Percentiles rank a stretch among this genome's conserved stretches.
Evolutionary conservation across 805 yeast genomes (phyloP).

Genomic region (Saturnispora galanensis): DNA sequence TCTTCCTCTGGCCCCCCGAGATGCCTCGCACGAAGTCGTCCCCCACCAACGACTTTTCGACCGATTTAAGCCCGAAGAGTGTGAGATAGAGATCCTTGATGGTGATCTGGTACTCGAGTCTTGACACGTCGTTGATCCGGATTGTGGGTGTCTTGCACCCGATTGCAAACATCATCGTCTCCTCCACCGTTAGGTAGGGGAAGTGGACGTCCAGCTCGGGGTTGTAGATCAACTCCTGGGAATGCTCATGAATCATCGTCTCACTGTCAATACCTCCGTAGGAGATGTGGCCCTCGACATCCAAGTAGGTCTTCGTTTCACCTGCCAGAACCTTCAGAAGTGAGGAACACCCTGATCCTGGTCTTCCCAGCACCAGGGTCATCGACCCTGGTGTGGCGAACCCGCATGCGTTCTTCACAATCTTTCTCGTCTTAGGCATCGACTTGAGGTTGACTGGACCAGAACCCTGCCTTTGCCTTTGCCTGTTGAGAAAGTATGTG

Average conservation of each 20-base stretch:
- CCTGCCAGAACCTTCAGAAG: slow-evolving; percentile 39
- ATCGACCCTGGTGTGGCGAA: slow-evolving; percentile 40
- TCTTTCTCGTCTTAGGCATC: slow-evolving; percentile 18
- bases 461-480: background rate
- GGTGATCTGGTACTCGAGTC: slow-evolving; percentile 31
- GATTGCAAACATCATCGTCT: slow-evolving; percentile 47
- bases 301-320: slow-evolving; percentile 31
- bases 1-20: slow-evolving; percentile 79
- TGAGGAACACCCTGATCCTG: slow-evolving; percentile 60
- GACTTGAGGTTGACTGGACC: slow-evolving; percentile 6
- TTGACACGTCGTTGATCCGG: slow-evolving; percentile 30
- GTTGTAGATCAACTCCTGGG: slow-evolving; percentile 41
- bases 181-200: slow-evolving; percentile 45
- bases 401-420: slow-evolving; percentile 19
- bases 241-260: slow-evolving; percentile 38
- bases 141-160: slow-evolving; percentile 47
- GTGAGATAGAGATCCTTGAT: slow-evolving; percentile 40
- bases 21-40: slow-evolving; percentile 48
- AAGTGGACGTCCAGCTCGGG: slow-evolving; percentile 51
- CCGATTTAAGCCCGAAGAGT: slow-evolving; percentile 49
- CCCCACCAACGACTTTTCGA: slow-evolving; percentile 38
- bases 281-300: slow-evolving; percentile 30
- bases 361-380: slow-evolving; percentile 45
- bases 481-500: slow-evolving; percentile 7
- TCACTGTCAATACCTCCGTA: slow-evolving; percentile 41